These are phyloP conservation scores for Taphrina communis DNA, from an alignment of 1,139 yeast species.

Conservation along the genomic window DNA sequence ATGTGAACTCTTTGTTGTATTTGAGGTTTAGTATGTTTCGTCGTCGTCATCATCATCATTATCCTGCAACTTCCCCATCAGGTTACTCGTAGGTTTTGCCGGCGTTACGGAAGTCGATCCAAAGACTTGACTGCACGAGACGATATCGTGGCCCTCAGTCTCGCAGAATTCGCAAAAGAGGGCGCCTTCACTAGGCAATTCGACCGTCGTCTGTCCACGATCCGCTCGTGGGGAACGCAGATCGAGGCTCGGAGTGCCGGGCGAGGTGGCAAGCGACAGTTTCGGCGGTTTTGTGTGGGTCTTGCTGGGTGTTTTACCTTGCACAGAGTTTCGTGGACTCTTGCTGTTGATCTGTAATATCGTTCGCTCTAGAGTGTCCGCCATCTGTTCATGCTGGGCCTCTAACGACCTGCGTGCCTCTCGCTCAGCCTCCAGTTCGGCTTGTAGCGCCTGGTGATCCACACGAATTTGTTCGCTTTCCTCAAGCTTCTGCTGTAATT, in stretches of 20 bases:
- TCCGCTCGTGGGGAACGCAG: slow-evolving; percentile 34
- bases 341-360: slow-evolving; percentile 15
- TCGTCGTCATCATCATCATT: slow-evolving; percentile 4
- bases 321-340: slow-evolving; percentile 8
- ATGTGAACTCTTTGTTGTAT: not conserved
- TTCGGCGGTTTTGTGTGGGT: not conserved
- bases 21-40: not conserved
- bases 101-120: slow-evolving; percentile 17
- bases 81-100: not conserved
- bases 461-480: not conserved
- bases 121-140: slow-evolving; percentile 30
- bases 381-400: slow-evolving; percentile 16
- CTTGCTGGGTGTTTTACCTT: not conserved
- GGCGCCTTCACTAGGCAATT: slow-evolving; percentile 19
- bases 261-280: slow-evolving; percentile 1
- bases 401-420: slow-evolving; percentile 10
- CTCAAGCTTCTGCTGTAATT: not conserved
- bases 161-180: slow-evolving; percentile 32
- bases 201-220: slow-evolving; percentile 7
- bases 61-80: not conserved
- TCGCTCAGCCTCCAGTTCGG: slow-evolving; percentile 21
- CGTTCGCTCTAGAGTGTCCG: slow-evolving; percentile 22
- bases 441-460: not conserved
- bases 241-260: slow-evolving; percentile 11
- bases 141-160: slow-evolving; percentile 30